Evolutionary conservation across 78 protist species (phyloP), one percentile per base, ranked within the genome.

Genomic region (Cyanophora paradoxa): DNA sequence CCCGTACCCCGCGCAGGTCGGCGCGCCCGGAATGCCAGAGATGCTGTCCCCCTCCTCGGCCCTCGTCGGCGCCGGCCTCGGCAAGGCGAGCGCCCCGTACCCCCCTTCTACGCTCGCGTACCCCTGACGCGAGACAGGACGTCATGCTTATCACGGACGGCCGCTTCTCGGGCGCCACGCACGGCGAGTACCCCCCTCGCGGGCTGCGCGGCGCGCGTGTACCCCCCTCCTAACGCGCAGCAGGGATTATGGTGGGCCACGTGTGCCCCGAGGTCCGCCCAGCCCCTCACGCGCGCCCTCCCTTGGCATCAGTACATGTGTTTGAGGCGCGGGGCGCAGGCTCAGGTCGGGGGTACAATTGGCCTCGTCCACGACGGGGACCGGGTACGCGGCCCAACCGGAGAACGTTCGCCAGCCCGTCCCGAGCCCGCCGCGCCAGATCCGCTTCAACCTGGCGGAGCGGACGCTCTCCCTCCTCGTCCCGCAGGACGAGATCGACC

Each of bases 221-320:
- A n/a, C n/a, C n/a, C n/a, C n/a, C n/a, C n/a, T n/a, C n/a, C n/a
- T n/a, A n/a, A n/a, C n/a, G n/a, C n/a, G n/a, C n/a, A n/a, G n/a
- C n/a, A n/a, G n/a, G n/a, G n/a, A 54, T 54, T 33, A 54, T 54
- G 61, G 26, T 54, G 17, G 61, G 61, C 24, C 61, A 54, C 61
- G 28, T 54, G 61, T 26, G 36, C 11, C 61, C 61, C 3, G 61
- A 54, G 61, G 61, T 33, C 24, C 10, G 34, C 34, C n/a, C n/a
- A n/a, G n/a, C n/a, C n/a, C n/a, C n/a, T n/a, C n/a, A n/a, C n/a
- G n/a, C n/a, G n/a, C n/a, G n/a, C n/a, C n/a, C n/a, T n/a, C n/a
- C n/a, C n/a, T n/a, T n/a, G n/a, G n/a, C n/a, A n/a, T n/a, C n/a
- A n/a, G n/a, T n/a, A n/a, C n/a, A n/a, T n/a, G n/a, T n/a, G n/a